Evolutionary conservation across 1,284 basidiomycete genomes (phyloP).

Genomic region (Marasmius oreades): DNA sequence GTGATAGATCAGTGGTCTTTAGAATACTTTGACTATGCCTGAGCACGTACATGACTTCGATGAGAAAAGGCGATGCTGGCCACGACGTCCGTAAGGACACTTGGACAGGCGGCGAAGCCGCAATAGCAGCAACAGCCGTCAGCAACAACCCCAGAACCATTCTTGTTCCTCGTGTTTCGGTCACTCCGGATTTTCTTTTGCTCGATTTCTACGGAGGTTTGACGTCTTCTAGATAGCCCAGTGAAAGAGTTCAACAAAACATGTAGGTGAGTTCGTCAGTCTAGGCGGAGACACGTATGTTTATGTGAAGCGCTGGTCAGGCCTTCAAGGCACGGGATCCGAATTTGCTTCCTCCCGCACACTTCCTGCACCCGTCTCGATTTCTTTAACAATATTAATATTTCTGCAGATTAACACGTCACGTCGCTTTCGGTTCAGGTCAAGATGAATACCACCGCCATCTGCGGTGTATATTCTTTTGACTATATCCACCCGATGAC

Average conservation of each 20-base stretch:
- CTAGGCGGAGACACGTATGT: neutral
- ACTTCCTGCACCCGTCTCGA: too few relatives aligned
- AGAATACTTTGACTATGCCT: constrained; percentile 3
- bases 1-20: constrained; percentile 1
- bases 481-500: too few relatives aligned
- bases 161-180: neutral
- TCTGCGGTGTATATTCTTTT: too few relatives aligned
- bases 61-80: constrained; percentile 67
- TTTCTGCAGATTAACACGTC: too few relatives aligned
- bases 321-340: neutral
- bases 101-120: constrained; percentile 58
- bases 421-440: too few relatives aligned
- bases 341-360: too few relatives aligned
- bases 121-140: neutral
- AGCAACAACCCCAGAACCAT: constrained; percentile 1
- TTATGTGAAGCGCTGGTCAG: neutral
- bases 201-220: too few relatives aligned
- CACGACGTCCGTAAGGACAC: constrained; percentile 81
- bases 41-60: constrained; percentile 76
- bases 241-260: neutral
- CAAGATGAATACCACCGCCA: too few relatives aligned
- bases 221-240: too few relatives aligned
- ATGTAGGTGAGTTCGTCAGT: neutral
- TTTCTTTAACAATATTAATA: too few relatives aligned
- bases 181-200: neutral